Conservation (phyloP, 768 basidiomycete genomes). For the Calvatia gigantea region DNA sequence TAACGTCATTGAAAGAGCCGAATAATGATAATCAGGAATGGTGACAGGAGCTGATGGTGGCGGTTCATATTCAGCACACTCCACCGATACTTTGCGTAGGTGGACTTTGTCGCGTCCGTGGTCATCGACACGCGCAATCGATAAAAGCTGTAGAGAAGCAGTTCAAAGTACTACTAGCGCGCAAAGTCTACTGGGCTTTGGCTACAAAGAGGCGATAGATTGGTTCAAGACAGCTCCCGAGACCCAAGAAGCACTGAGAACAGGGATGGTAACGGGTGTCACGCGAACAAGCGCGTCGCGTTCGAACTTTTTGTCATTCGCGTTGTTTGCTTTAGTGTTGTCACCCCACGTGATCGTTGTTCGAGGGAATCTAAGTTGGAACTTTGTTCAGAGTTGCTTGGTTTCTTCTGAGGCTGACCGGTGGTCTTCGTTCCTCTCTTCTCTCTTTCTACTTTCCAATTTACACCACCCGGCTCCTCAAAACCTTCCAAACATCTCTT, state of each 20-base stretch:
- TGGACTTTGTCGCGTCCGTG: background rate
- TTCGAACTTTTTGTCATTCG: constrained; percentile 27
- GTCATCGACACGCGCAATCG: constrained; percentile 9
- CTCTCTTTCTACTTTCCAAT: constrained; percentile 25
- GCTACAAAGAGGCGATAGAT: background rate
- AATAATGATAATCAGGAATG: constrained; percentile 9
- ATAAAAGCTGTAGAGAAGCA: background rate
- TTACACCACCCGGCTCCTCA: constrained; percentile 20
- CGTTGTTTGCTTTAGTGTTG: constrained; percentile 32
- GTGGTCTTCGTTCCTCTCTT: constrained; percentile 24
- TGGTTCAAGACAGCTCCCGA: background rate
- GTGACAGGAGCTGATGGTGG: constrained; percentile 4
- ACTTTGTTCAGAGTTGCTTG: constrained; percentile 11
- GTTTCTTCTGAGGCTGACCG: constrained; percentile 39
- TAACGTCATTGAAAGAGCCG: background rate
- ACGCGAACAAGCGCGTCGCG: constrained; percentile 22
- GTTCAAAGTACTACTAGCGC: background rate
- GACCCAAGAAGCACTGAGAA: background rate
- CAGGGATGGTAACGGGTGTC: background rate
- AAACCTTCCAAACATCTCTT: constrained; percentile 15
- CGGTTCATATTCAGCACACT: background rate
- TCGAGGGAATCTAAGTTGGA: constrained; percentile 21
- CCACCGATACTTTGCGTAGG: background rate
- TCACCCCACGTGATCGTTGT: constrained; percentile 34
- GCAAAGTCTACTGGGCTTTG: background rate